phyloP scores from a whole-genome alignment of 768 basidiomycete species.

The Kondoa subrosea region DNA sequence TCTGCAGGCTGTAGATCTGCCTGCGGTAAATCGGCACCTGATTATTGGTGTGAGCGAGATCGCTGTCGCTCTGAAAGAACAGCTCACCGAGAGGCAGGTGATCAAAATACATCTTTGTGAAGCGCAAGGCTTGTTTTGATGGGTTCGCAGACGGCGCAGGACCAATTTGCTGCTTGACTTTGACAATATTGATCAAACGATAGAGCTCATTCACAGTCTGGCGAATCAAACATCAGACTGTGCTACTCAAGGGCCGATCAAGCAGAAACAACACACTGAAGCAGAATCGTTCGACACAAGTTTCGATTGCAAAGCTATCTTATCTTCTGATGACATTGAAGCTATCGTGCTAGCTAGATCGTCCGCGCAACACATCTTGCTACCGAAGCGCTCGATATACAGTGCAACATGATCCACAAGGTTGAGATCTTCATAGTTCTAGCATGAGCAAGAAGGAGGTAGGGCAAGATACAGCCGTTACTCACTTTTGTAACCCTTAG shows the following conservation, averaged over 20 bases:
- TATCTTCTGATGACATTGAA: constrained; percentile 34
- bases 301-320: constrained; percentile 39
- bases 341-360: constrained; percentile 55
- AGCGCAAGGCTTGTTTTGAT: background rate
- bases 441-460: constrained; percentile 22
- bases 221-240: constrained; percentile 13
- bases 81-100: background rate
- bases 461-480: constrained; percentile 36
- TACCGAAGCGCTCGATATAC: constrained; percentile 57
- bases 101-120: background rate
- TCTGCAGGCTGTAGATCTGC: constrained; percentile 79
- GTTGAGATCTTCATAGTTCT: constrained; percentile 21
- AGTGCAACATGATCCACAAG: constrained; percentile 39
- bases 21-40: constrained; percentile 43
- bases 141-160: constrained; percentile 21
- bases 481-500: constrained; percentile 4
- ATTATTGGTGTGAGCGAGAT: background rate
- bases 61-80: background rate
- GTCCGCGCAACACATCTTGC: constrained; percentile 73
- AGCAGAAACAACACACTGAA: no score
- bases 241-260: no score
- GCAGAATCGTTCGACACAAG: no score
- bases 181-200: background rate
- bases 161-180: constrained; percentile 36
- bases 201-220: constrained; percentile 30